A percentile compares a stretch with the other conserved stretches of the same genome.
Evolutionary conservation across 2,329 filamentous ascomycete genomes (phyloP).

Genomic region (Hymenoscyphus infarciens): DNA sequence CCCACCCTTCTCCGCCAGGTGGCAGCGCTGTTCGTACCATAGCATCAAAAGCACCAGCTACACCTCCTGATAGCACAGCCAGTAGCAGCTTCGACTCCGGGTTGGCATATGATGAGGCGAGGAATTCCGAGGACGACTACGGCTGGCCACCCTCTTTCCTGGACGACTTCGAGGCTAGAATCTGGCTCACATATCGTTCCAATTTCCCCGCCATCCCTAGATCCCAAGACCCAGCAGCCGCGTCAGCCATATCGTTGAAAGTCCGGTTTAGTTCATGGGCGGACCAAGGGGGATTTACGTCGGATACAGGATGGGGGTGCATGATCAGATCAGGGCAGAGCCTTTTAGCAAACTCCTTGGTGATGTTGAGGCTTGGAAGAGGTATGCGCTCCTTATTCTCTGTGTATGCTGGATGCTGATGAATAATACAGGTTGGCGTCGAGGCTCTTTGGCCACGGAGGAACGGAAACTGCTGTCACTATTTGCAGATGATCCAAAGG

Average conservation of each 20-base stretch:
- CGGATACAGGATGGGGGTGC: slow-evolving; percentile 95
- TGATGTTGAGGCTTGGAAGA: slow-evolving; percentile 71
- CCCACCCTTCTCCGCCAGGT: slow-evolving; percentile 17
- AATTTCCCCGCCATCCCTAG: slow-evolving; percentile 80
- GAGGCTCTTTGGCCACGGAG: slow-evolving; percentile 51
- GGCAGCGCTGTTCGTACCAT: slow-evolving; percentile 11
- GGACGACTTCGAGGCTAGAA: slow-evolving; percentile 84
- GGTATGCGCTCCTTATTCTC: slow-evolving; percentile 46
- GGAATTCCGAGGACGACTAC: slow-evolving; percentile 25
- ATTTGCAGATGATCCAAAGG: slow-evolving; percentile 82
- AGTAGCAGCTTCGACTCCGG: slow-evolving; percentile 33
- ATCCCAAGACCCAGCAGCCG: slow-evolving; percentile 69
- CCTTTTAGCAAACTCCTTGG: slow-evolving; percentile 80
- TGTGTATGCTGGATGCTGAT: slow-evolving; percentile 8
- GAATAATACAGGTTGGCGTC: slow-evolving; percentile 65
- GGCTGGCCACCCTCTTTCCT: slow-evolving; percentile 85
- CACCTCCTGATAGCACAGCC: slow-evolving; percentile 33
- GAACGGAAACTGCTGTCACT: slow-evolving; percentile 72
- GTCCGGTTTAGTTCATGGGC: slow-evolving; percentile 78
- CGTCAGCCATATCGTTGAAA: slow-evolving; percentile 70
- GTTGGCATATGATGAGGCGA: slow-evolving; percentile 28
- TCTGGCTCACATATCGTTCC: slow-evolving; percentile 96
- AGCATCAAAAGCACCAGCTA: slow-evolving; percentile 22
- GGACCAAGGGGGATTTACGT: slow-evolving; percentile 79
- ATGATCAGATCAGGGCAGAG: slow-evolving; percentile 98